These are phyloP conservation scores for Erodium maritimum DNA, from an alignment of 345 rosid species.

Conservation along the genomic window DNA sequence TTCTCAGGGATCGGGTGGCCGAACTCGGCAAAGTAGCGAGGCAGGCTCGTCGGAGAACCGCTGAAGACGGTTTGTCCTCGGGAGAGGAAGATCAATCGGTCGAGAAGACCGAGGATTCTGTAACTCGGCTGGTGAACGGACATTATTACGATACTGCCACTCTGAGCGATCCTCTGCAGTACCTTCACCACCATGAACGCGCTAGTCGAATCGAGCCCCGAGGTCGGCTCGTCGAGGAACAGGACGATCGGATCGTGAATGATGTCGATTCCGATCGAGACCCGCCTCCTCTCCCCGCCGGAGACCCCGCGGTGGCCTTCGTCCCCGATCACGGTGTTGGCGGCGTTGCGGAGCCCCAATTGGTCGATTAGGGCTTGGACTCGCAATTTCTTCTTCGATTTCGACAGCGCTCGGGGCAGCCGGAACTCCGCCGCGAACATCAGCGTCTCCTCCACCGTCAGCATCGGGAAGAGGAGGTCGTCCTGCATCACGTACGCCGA, in stretches of 20 bases:
- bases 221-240: conserved; percentile 89
- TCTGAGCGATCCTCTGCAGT: conserved; percentile 75
- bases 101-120: conserved; percentile 62
- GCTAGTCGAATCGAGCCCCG: conserved; percentile 88
- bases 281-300: conserved; percentile 86
- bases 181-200: conserved; percentile 98
- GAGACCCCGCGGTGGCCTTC: conserved; percentile 96
- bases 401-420: conserved; percentile 58
- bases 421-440: conserved; percentile 92
- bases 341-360: conserved; percentile 71
- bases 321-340: conserved; percentile 77
- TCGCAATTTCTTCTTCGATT: conserved; percentile 58
- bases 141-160: conserved; percentile 90
- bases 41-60: conserved; percentile 59
- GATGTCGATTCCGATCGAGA: conserved; percentile 82
- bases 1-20: conserved; percentile 79
- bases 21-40: conserved; percentile 57
- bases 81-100: conserved; percentile 63
- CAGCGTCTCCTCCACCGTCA: conserved; percentile 74
- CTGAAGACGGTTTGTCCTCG: conserved; percentile 94
- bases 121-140: conserved; percentile 93
- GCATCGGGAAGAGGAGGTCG: conserved; percentile 77
- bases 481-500: conserved; percentile 97
- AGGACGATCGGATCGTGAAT: conserved; percentile 83
- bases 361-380: conserved; percentile 85